Conservation (phyloP, 768 basidiomycete genomes). For the Termitomyces sp. region DNA sequence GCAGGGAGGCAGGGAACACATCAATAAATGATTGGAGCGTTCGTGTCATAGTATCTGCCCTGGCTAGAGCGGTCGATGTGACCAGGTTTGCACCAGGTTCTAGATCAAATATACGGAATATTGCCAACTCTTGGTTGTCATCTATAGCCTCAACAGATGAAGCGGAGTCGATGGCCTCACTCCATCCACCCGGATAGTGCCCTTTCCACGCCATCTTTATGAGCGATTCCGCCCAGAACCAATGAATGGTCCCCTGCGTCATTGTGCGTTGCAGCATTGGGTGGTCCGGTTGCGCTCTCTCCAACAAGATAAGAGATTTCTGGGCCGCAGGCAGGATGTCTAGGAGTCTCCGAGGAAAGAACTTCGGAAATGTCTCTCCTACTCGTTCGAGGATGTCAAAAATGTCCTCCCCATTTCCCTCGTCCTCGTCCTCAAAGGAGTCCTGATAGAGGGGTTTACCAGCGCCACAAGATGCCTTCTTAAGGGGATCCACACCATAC, state of each 20-base stretch:
- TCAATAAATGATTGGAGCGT: slow-evolving; percentile 44
- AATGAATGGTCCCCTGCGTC: slow-evolving; percentile 30
- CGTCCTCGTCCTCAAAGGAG: slow-evolving; percentile 32
- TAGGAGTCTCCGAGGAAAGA: slow-evolving; percentile 50
- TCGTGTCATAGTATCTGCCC: slow-evolving; percentile 1
- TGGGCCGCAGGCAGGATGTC: slow-evolving; percentile 57
- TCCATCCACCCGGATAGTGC: background rate
- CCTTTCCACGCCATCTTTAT: slow-evolving; percentile 44
- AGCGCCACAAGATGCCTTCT: slow-evolving; percentile 18
- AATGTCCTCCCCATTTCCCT: slow-evolving; percentile 33
- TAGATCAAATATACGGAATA: slow-evolving; percentile 57
- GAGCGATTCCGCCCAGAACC: slow-evolving; percentile 61
- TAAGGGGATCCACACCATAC: slow-evolving; percentile 29
- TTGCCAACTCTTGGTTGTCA: slow-evolving; percentile 32
- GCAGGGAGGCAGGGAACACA: slow-evolving; percentile 53
- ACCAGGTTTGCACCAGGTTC: slow-evolving; percentile 48
- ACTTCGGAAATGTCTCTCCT: slow-evolving; percentile 52
- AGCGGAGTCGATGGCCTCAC: background rate
- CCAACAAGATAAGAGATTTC: slow-evolving; percentile 62
- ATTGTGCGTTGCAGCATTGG: slow-evolving; percentile 36
- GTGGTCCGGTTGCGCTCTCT: slow-evolving; percentile 61
- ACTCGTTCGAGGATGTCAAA: slow-evolving; percentile 30
- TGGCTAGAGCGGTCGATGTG: slow-evolving; percentile 11
- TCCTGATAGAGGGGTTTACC: slow-evolving; percentile 24
- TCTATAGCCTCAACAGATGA: background rate